Conservation (phyloP, 345 rosid species). For the Eutrema japonicum region DNA sequence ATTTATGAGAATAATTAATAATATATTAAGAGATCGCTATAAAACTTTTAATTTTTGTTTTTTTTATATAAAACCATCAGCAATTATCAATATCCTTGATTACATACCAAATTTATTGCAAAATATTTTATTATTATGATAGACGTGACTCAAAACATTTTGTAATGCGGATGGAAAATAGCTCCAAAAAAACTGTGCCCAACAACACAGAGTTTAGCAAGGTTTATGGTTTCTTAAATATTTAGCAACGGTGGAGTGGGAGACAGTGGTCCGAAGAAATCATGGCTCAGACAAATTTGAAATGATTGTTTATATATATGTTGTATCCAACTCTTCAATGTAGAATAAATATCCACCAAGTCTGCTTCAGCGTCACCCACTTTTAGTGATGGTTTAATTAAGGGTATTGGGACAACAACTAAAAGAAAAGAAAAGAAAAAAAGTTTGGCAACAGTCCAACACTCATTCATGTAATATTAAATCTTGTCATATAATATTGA, state of each 20-base stretch:
- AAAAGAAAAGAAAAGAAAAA: background rate
- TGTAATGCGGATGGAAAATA: background rate
- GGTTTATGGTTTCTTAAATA: background rate
- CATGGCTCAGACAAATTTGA: background rate
- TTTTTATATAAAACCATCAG: background rate
- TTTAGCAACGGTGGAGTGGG: background rate
- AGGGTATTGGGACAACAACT: background rate
- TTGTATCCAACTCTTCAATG: background rate
- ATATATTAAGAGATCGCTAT: background rate
- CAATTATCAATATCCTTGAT: background rate
- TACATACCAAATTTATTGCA: background rate
- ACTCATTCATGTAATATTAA: slow-evolving; percentile 8
- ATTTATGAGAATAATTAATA: background rate
- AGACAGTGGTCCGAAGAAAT: background rate
- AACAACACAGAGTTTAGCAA: background rate
- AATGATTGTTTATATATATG: slow-evolving; percentile 1
- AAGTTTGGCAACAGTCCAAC: slow-evolving; percentile 10
- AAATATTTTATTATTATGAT: background rate
- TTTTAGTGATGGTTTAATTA: slow-evolving; percentile 1
- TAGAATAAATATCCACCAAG: background rate
- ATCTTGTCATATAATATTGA: slow-evolving; percentile 5
- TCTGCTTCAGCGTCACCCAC: background rate
- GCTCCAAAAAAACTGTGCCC: background rate
- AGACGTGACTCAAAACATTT: background rate
- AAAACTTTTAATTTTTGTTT: background rate